Conservation (phyloP, 306 rosid genomes). For the Hylodesmum podocarpum region DNA sequence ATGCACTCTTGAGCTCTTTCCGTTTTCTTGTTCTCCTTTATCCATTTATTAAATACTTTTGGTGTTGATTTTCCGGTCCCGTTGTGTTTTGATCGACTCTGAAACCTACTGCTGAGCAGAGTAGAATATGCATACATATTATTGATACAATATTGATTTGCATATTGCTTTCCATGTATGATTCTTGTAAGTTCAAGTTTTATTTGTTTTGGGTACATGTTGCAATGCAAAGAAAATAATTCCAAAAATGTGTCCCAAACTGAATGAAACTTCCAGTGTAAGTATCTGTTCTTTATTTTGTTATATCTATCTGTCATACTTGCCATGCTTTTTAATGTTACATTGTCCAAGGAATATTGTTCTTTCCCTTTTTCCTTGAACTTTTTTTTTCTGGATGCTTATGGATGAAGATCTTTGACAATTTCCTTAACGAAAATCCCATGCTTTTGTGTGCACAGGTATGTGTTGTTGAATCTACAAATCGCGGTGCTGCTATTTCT, state of each 20-base stretch:
- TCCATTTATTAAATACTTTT: not conserved
- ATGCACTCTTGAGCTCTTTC: not conserved
- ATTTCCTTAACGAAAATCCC: not conserved
- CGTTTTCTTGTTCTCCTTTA: not conserved
- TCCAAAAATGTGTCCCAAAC: not conserved
- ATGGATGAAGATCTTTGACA: slow-evolving; percentile 1
- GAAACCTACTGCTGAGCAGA: not conserved
- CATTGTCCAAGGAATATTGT: slow-evolving; percentile 3
- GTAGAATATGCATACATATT: slow-evolving; percentile 7
- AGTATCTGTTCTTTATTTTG: slow-evolving; percentile 2
- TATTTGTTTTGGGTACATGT: not conserved
- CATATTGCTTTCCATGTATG: not conserved
- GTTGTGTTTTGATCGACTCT: not conserved
- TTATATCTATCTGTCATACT: slow-evolving; percentile 8
- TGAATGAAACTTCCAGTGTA: not conserved
- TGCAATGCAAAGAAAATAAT: not conserved
- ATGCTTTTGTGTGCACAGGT: slow-evolving; percentile 50
- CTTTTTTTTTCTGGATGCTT: slow-evolving; percentile 12
- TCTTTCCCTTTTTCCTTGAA: not conserved
- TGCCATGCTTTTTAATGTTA: not conserved
- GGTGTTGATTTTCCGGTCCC: not conserved
- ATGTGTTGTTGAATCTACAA: slow-evolving; percentile 81
- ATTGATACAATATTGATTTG: slow-evolving; percentile 19
- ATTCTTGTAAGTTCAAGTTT: not conserved
- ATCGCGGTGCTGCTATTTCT: slow-evolving; percentile 56